These are phyloP conservation scores for Paracoccidioides brasiliensis DNA, from an alignment of 2,329 filamentous ascomycete species.

Conservation along the genomic window DNA sequence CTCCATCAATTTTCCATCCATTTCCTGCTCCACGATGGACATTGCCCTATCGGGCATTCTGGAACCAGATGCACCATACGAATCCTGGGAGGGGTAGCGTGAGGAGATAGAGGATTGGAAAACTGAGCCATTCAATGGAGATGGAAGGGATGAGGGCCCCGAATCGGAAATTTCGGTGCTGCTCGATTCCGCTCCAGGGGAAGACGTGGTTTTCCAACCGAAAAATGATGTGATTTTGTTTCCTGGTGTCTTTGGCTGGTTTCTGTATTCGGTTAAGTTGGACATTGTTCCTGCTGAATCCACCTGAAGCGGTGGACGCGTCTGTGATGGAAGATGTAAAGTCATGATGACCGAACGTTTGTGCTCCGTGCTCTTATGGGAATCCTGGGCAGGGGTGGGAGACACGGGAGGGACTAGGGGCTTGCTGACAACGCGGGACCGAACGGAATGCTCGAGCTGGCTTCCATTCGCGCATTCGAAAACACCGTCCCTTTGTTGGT, in stretches of 20 bases:
- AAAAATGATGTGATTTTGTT: slow-evolving; percentile 54
- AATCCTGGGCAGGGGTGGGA: slow-evolving; percentile 36
- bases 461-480: slow-evolving; percentile 26
- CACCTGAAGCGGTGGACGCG: slow-evolving; percentile 33
- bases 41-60: slow-evolving; percentile 33
- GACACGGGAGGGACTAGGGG: slow-evolving; percentile 48
- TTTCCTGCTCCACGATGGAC: slow-evolving; percentile 29
- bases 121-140: slow-evolving; percentile 34
- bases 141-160: slow-evolving; percentile 45
- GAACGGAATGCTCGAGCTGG: slow-evolving; percentile 15
- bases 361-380: slow-evolving; percentile 11
- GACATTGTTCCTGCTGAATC: slow-evolving; percentile 28
- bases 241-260: slow-evolving; percentile 39
- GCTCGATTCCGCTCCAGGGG: slow-evolving; percentile 44
- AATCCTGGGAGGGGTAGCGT: slow-evolving; percentile 15
- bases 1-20: slow-evolving; percentile 57
- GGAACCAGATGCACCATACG: slow-evolving; percentile 32
- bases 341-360: slow-evolving; percentile 32
- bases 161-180: slow-evolving; percentile 51
- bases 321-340: slow-evolving; percentile 28
- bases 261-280: slow-evolving; percentile 20
- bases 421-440: slow-evolving; percentile 32
- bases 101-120: slow-evolving; percentile 8
- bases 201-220: slow-evolving; percentile 47
- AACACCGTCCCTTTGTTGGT: slow-evolving; percentile 15